Base-by-base conservation (phyloP, 2,329 filamentous ascomycete species). In the Trichoderma breve region DNA sequence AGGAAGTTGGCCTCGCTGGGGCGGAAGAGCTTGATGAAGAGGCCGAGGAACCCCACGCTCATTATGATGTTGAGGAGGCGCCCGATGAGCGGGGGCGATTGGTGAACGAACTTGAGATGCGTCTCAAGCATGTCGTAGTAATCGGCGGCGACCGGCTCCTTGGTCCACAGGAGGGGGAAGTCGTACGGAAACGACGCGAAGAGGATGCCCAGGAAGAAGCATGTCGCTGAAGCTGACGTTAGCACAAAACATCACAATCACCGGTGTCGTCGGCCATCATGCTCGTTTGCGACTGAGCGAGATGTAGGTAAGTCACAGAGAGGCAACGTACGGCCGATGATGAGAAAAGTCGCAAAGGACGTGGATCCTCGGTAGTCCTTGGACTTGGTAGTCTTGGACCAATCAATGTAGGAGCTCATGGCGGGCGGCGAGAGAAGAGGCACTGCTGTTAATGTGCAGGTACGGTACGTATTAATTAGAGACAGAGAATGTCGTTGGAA, bases 161-260 rank as follows among this genome's bases (percentile, higher is more conserved):
- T 89, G 66, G 91, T 92, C 88, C 93, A 97, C 69, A 97, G 91
- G 74, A 96, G 91, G 73, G 93, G 92, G 84, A 94, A 96, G 86
- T 97, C 96, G 86, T 98, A 99, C 73, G 96, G 95, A 83, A 98
- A 97, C 74, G 91, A 91, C 77, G 94, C 94, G 88, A 98, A 99
- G 83, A 99, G 91, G 82, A 98, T 94, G 77, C 96, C 96, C 75
- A 99, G 92, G 89, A 98, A 97, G 89, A 99, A 99, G 83, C 93
- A 97, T 75, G 93, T 94, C 75, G 92, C 92, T 95, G 77, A 47
- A 53, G 28, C 21, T 60, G 3, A 39, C n/a, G 30, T 64, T 65
- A 71, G 61, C 61, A 53, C 28, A 68, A 47, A 14, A 60, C 9
- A n/a, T 32, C 2, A 3, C 7, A 0, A 12, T 18, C n/a, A 15